A percentile compares a stretch with the other conserved stretches of the same genome.
phyloP scores from a whole-genome alignment of 257 asterid species.

The Nemophila menziesii region DNA sequence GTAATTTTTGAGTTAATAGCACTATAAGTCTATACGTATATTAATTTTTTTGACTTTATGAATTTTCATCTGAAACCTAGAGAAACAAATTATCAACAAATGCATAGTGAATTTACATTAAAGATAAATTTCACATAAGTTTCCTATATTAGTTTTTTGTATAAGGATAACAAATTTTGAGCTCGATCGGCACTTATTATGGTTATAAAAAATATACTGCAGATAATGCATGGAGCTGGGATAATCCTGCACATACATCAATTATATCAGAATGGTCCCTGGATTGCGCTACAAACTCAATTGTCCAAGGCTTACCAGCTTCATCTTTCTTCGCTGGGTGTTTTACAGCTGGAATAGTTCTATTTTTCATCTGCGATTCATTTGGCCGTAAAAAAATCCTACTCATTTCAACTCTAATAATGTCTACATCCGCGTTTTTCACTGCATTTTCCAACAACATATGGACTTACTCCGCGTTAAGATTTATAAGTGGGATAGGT shows the following conservation, averaged over 20 bases:
- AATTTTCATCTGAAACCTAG: too few relatives aligned
- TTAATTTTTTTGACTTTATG: too few relatives aligned
- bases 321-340: conserved; percentile 43
- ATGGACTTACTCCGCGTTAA: conserved; percentile 32
- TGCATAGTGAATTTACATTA: too few relatives aligned
- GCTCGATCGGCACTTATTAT: too few relatives aligned
- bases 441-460: conserved; percentile 28
- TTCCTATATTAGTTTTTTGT: too few relatives aligned
- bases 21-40: too few relatives aligned
- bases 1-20: too few relatives aligned
- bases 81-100: too few relatives aligned
- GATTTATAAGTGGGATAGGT: conserved; percentile 32
- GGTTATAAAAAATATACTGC: too few relatives aligned
- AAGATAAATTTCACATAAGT: too few relatives aligned
- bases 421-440: conserved; percentile 22
- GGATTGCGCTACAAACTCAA: conserved; percentile 19
- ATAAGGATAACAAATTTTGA: too few relatives aligned
- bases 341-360: conserved; percentile 30
- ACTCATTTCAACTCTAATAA: conserved; percentile 23
- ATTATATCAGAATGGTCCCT: conserved; percentile 47
- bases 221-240: conserved; percentile 36
- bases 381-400: conserved; percentile 38
- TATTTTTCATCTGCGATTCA: conserved; percentile 27
- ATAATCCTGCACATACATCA: conserved; percentile 23
- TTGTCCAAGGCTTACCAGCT: conserved; percentile 33